Evolutionary conservation across 2,329 filamentous ascomycete genomes (phyloP).

Genomic region (Botrytis fragariae): DNA sequence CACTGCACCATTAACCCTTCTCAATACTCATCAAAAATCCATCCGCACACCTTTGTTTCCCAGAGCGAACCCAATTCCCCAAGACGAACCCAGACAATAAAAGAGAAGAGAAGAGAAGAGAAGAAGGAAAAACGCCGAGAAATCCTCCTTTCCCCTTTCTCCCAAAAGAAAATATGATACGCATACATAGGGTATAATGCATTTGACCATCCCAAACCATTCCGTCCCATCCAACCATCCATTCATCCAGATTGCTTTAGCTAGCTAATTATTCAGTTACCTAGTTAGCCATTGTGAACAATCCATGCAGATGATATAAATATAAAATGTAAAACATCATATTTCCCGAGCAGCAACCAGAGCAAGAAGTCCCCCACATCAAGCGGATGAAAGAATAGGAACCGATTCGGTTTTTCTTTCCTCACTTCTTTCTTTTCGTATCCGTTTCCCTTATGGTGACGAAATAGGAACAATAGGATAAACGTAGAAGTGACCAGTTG

Average conservation of each 20-base stretch:
- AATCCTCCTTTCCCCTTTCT: not conserved
- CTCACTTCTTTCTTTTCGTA: not conserved
- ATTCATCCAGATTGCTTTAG: not conserved
- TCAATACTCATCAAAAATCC: not conserved
- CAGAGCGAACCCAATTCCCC: not conserved
- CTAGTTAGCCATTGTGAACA: not conserved
- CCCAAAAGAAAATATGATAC: not conserved
- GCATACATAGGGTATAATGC: constrained; percentile 10
- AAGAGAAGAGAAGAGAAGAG: not conserved
- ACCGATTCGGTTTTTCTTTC: not conserved
- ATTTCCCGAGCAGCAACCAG: not conserved
- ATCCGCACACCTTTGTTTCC: not conserved
- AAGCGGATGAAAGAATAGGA: not conserved
- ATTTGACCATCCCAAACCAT: not conserved
- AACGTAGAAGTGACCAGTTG: not conserved
- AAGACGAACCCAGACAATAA: not conserved
- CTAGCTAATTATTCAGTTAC: not conserved
- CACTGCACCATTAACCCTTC: not conserved
- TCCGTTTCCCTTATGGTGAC: not conserved
- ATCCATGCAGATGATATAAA: not conserved
- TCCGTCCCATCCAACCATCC: not conserved
- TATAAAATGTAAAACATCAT: not conserved
- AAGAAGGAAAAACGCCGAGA: not conserved
- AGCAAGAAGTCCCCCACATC: not conserved
- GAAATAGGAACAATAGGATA: not conserved